Percentiles rank a stretch among this genome's conserved stretches.
Evolutionary conservation across 495 filamentous ascomycete genomes (phyloP).

Genomic region (Tricharina praecox): DNA sequence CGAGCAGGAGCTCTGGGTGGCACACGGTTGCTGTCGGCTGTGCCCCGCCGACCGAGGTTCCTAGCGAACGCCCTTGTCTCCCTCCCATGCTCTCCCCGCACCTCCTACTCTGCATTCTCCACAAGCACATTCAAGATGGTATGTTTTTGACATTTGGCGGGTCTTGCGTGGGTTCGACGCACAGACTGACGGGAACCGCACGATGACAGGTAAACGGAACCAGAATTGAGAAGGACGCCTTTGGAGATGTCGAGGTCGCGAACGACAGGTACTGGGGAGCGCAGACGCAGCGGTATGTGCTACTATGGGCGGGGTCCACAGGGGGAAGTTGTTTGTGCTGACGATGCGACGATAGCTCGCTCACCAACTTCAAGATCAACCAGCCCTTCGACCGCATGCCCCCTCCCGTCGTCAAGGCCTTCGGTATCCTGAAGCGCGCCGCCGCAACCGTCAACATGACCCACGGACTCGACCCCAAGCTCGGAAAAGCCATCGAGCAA

Average conservation of each 20-base stretch:
- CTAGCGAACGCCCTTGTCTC: background rate
- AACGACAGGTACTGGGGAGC: slow-evolving; percentile 97
- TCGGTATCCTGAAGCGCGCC: slow-evolving; percentile 94
- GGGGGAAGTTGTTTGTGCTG: no score
- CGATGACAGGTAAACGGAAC: no score
- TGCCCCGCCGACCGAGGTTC: background rate
- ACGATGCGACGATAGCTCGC: no score
- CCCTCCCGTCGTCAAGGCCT: slow-evolving; percentile 73
- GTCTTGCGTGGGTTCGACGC: background rate
- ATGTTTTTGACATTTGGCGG: background rate
- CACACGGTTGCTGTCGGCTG: background rate
- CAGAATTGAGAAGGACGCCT: slow-evolving; percentile 86
- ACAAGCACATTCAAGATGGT: slow-evolving; percentile 20
- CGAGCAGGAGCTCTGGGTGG: background rate
- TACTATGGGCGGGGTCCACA: no score
- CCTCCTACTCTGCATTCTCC: slow-evolving; percentile 10
- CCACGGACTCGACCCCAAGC: slow-evolving; percentile 81
- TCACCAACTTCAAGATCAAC: slow-evolving; percentile 97
- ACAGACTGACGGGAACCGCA: no score
- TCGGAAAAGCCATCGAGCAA: slow-evolving; percentile 86
- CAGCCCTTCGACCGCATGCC: slow-evolving; percentile 99
- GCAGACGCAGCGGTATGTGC: slow-evolving; percentile 69
- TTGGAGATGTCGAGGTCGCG: slow-evolving; percentile 85
- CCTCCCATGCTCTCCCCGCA: background rate
- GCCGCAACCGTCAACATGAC: slow-evolving; percentile 93